A percentile compares a stretch with the other conserved stretches of the same genome.
Conservation (phyloP, 345 rosid species). For the Eucalyptus polybractea region DNA sequence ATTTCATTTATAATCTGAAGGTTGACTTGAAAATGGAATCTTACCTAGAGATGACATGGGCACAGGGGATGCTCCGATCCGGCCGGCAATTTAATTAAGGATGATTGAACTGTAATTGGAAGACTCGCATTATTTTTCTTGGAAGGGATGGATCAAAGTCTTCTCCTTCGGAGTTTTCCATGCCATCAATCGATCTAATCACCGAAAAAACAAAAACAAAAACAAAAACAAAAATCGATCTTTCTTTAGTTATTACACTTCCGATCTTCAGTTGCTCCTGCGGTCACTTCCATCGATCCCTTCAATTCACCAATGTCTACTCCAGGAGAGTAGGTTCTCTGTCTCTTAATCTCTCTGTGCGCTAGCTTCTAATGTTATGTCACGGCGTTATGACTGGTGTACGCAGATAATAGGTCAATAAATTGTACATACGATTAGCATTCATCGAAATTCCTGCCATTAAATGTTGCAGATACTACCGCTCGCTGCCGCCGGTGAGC, state of each 20-base stretch:
- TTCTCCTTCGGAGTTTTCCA: not conserved
- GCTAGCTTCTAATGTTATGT: not conserved
- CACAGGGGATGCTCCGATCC: not conserved
- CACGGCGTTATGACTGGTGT: not conserved
- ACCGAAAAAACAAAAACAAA: not conserved
- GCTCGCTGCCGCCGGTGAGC: slow-evolving; percentile 58
- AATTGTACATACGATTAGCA: not conserved
- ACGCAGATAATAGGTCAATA: not conserved
- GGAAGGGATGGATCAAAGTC: not conserved
- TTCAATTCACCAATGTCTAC: slow-evolving; percentile 24
- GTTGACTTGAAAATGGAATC: not conserved
- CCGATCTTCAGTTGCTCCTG: not conserved
- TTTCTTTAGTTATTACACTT: not conserved
- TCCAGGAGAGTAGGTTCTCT: slow-evolving; percentile 37
- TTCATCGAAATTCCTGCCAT: not conserved
- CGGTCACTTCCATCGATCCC: not conserved
- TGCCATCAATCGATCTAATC: not conserved
- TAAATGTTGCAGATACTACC: slow-evolving; percentile 26
- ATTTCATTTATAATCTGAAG: not conserved
- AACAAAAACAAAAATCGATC: not conserved
- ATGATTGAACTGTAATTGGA: not conserved
- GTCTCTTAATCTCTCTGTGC: not conserved
- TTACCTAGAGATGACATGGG: not conserved
- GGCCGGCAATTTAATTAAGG: not conserved
- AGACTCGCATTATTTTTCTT: not conserved